Base-by-base conservation (phyloP, 768 basidiomycete genomes). In the Strobilomyces dryophilus region DNA sequence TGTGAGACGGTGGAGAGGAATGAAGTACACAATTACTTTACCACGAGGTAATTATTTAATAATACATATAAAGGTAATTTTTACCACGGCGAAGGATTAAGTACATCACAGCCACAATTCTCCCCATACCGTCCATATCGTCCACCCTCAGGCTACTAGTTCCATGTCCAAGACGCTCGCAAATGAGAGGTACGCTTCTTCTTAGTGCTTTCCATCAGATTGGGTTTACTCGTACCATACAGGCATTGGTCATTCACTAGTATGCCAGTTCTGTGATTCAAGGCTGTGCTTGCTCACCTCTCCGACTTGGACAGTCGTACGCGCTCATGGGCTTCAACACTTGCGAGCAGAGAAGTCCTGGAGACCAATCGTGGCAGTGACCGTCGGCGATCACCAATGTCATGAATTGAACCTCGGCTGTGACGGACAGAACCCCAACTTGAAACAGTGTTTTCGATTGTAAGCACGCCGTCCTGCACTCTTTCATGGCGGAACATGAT, bases 401-500 rank as follows among this genome's bases (percentile, higher is more conserved):
- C 75, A 81, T 52, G 87, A 89, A 60, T 72, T 79, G 9, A 66
- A 73, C 20, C 78, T 89, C 3, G 87, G 87, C 0, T 72, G 72
- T 18, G 85, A 89, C 51, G 87, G 87, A 0, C 85, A 87, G 61
- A 85, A 83, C 52, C 78, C 84, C 1, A 88, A 89, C 60, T 68
- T 81, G 45, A 84, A 81, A 55, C 72, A 77, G 1, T 67, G 65
- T 1, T 77, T 83, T 52, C 58, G 63, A 26, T 71, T 87, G 87
- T 87, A 62, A 49, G 83, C 73, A 10, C 7, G 4, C 1, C 5
- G 10, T 24, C 20, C 6, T 24, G 24, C 1, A 0, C 8, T 12
- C 7, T 4, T n/a, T n/a, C 11, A 2, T 41, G 7, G 18, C 5
- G n/a, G 32, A 36, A 11, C 8, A 21, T 58, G 18, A 41, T 0